Evolutionary conservation across 176 grass and related monocot genomes (phyloP), one percentile per base, ranked within the genome.

Genomic region (Dendrocalamus sinicus): DNA sequence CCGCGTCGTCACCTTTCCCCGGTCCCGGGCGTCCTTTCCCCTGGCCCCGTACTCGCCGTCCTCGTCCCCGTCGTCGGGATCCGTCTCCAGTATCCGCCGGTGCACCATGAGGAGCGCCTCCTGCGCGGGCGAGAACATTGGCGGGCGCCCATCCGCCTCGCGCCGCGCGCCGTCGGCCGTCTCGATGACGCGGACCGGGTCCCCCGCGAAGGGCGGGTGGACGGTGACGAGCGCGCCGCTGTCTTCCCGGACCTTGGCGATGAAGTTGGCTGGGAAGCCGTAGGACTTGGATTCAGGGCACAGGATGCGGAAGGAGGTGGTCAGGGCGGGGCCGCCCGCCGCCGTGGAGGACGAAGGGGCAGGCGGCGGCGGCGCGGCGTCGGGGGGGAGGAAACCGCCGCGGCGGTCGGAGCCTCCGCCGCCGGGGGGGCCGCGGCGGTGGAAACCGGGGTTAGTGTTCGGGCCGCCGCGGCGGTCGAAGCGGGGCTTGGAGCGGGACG

Each of bases 261-360:
- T 67, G 79, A 89, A 86, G 40, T 73, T 82, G 40, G 83, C 64
- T 23, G 86, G 59, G 81, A 98, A 92, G 64, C 88, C 86, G 82
- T 92, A 92, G 23, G 70, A 80, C 84, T 94, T 98, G 74, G 86
- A 87, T 19, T 98, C 90, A 35, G 93, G 93, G 84, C 96, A 98
- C 37, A 95, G 90, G 82, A 98, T 92, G 84, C 96, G 91, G 84
- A 95, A 98, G 70, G 89, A 92, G 54, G 96, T 98, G 81, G 88
- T 88, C 8, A 83, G n/a, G 15, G 63, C 66, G 13, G 74, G 62
- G 2, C 74, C 70, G 17, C 54, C 68, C 15, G 87, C 72, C 73
- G 52, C 39, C n/a, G 35, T 52, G 2, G 60, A 57, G 12, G 66
- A 74, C 4, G 77, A 28, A 2, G 62, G 41, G 3, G 86, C 82